Conservation (phyloP, 2,329 filamentous ascomycete species). For the Fusarium illudens region DNA sequence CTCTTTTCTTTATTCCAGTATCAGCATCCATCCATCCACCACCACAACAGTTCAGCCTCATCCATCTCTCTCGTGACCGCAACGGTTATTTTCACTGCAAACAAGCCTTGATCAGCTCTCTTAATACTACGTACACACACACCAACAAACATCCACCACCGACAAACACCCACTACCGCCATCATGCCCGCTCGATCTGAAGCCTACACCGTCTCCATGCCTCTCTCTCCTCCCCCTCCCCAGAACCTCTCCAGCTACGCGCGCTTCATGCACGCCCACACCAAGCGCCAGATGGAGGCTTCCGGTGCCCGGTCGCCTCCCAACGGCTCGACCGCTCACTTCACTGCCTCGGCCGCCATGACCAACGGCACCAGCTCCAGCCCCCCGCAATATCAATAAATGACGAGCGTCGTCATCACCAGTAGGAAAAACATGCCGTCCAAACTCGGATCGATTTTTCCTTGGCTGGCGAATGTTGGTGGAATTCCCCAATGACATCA, state of each 20-base stretch:
- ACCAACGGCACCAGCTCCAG: constrained; percentile 43
- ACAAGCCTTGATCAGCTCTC: not conserved
- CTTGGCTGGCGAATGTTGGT: not conserved
- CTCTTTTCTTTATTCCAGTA: not conserved
- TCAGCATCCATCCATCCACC: constrained; percentile 18
- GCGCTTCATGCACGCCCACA: constrained; percentile 70
- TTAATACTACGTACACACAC: not conserved
- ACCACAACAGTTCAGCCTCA: constrained; percentile 16
- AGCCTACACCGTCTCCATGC: constrained; percentile 49
- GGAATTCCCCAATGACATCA: constrained; percentile 22
- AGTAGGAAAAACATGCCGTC: not conserved
- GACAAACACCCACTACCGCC: constrained; percentile 26
- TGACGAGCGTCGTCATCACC: not conserved
- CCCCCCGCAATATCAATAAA: constrained; percentile 26
- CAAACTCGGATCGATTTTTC: not conserved
- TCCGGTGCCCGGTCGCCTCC: constrained; percentile 46
- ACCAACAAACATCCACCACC: not conserved
- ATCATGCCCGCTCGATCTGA: constrained; percentile 53
- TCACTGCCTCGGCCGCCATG: constrained; percentile 27
- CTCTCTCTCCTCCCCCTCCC: constrained; percentile 50
- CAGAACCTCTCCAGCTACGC: constrained; percentile 65
- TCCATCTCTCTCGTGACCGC: not conserved
- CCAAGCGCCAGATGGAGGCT: constrained; percentile 70
- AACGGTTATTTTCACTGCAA: not conserved
- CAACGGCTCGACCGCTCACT: constrained; percentile 17